These are phyloP conservation scores for Ananas comosus DNA, from an alignment of 176 grass and related monocot genomes.

Conservation along the genomic window DNA sequence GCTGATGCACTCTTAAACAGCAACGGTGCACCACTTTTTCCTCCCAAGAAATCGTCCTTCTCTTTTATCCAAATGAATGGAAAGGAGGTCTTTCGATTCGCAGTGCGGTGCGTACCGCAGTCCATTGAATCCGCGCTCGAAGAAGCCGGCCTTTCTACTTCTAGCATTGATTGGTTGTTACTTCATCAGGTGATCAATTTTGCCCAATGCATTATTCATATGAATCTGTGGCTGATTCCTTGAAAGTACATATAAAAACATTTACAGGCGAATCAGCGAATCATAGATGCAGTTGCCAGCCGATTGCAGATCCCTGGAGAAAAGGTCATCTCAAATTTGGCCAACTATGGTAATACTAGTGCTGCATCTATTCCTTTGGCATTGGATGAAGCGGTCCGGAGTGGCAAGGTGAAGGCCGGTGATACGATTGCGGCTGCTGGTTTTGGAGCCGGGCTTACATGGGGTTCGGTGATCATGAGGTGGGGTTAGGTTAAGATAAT, in stretches of 20 bases:
- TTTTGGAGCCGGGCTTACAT: constrained; percentile 93
- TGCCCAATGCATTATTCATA: not conserved
- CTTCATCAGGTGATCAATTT: constrained; percentile 74
- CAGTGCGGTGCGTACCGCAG: constrained; percentile 63
- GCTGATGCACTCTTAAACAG: constrained; percentile 30
- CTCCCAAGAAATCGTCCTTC: constrained; percentile 60
- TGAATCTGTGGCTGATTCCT: not conserved
- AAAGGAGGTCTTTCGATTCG: constrained; percentile 95
- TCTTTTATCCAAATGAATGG: constrained; percentile 93
- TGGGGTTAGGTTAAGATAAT: constrained; percentile 36
- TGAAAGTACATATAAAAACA: not conserved
- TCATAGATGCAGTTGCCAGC: constrained; percentile 78
- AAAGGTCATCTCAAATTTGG: constrained; percentile 91
- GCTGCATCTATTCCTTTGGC: constrained; percentile 93
- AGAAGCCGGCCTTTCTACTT: constrained; percentile 54
- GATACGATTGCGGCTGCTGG: constrained; percentile 63
- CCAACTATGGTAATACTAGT: constrained; percentile 86
- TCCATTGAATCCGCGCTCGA: constrained; percentile 73
- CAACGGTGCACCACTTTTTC: constrained; percentile 54
- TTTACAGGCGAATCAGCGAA: constrained; percentile 71
- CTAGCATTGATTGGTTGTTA: constrained; percentile 81
- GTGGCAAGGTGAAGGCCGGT: constrained; percentile 63
- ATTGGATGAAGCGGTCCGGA: constrained; percentile 74
- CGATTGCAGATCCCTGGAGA: constrained; percentile 66
- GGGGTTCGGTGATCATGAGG: constrained; percentile 71